Conservation (phyloP, 179 eudicot species). For the Beta corolliflora region DNA sequence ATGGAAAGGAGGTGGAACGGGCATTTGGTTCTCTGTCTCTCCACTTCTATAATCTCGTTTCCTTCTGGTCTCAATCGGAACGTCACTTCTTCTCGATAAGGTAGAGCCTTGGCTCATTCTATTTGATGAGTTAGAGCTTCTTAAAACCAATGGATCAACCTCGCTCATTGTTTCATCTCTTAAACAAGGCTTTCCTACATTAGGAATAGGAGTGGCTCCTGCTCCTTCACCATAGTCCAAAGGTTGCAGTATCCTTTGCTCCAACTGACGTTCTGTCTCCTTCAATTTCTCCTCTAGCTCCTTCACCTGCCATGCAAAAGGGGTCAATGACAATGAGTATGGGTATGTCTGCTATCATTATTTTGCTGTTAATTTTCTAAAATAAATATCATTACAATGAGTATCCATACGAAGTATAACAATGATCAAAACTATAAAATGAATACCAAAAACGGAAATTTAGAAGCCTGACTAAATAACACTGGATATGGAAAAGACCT, state of each 20-base stretch:
- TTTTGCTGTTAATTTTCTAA: too few species aligned
- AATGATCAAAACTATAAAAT: too few species aligned
- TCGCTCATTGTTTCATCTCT: constrained; percentile 48
- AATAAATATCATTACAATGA: too few species aligned
- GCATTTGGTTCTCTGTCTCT: constrained; percentile 65
- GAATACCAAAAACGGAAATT: too few species aligned
- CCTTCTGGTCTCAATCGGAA: constrained; percentile 45
- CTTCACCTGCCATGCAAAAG: constrained; percentile 51
- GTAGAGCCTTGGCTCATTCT: constrained; percentile 54
- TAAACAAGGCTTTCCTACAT: constrained; percentile 33
- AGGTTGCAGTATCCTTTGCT: constrained; percentile 26
- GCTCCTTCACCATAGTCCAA: constrained; percentile 37
- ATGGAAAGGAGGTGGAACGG: constrained; percentile 34
- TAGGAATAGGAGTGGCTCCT: constrained; percentile 60
- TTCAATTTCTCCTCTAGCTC: constrained; percentile 78
- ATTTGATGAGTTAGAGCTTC: constrained; percentile 64
- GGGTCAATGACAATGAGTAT: too few species aligned
- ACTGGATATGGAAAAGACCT: constrained; percentile 24
- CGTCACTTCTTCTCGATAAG: constrained; percentile 46
- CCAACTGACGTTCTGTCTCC: constrained; percentile 52
- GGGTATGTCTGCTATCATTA: too few species aligned
- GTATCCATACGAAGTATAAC: too few species aligned
- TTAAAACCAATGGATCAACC: constrained; percentile 54
- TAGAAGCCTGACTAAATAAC: neutral
- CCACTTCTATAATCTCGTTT: constrained; percentile 68